Percentiles rank a stretch among this genome's conserved stretches.
phyloP scores from a whole-genome alignment of 169 alveolate species.

The Plasmodium gallinaceum region DNA sequence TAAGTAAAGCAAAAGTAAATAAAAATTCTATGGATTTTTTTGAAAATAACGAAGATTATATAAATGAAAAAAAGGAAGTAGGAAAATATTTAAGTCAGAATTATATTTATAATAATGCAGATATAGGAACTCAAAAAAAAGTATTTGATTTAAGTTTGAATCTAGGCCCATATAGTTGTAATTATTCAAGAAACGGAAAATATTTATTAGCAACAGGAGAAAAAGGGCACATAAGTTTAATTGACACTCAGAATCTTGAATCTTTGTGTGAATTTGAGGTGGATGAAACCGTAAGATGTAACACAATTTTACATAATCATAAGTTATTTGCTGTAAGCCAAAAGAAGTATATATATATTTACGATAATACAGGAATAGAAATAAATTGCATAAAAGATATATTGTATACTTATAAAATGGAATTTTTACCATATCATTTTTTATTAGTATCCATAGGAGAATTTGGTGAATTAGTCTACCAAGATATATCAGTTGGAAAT shows the following conservation, averaged over 20 bases:
- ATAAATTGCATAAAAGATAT: conserved; percentile 93
- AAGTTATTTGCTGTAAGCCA: conserved; percentile 95
- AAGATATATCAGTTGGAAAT: conserved; percentile 95
- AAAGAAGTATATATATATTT: conserved; percentile 92
- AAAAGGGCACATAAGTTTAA: conserved; percentile 94
- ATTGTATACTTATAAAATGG: conserved; percentile 89
- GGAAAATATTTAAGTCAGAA: conserved; percentile 18
- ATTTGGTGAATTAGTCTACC: conserved; percentile 94
- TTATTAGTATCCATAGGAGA: conserved; percentile 93
- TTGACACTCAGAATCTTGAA: conserved; percentile 87
- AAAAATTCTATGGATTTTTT: background rate
- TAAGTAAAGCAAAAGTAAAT: background rate
- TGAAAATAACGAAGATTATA: background rate
- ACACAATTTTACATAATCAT: conserved; percentile 92
- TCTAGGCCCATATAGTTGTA: conserved; percentile 93
- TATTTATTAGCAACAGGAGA: conserved; percentile 93
- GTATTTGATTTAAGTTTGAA: conserved; percentile 73
- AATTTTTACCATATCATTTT: conserved; percentile 94
- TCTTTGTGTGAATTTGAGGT: conserved; percentile 82
- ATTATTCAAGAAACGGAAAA: conserved; percentile 93
- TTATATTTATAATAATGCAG: conserved; percentile 49
- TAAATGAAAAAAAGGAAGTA: background rate
- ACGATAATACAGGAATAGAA: conserved; percentile 96
- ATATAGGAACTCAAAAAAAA: conserved; percentile 69
- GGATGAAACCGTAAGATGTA: conserved; percentile 62